phyloP scores from a whole-genome alignment of 1,284 basidiomycete species.

The Microbotryum saponariae region DNA sequence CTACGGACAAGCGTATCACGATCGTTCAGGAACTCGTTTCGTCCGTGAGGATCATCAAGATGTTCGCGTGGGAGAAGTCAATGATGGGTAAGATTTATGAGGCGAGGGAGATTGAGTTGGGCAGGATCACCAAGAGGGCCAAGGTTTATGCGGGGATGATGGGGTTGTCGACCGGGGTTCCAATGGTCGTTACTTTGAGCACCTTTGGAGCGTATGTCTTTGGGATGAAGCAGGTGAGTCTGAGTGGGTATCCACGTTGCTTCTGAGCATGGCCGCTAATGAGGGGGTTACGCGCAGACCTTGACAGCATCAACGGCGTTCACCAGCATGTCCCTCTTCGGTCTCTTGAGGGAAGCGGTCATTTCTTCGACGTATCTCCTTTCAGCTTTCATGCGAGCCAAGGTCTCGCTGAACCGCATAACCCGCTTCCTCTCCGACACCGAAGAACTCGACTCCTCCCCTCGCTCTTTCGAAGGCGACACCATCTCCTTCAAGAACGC shows the following conservation, averaged over 20 bases:
- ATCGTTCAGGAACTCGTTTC: conserved; percentile 24
- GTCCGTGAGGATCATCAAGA: conserved; percentile 27
- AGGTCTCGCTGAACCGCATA: conserved; percentile 28
- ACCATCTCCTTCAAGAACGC: background rate
- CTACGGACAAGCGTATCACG: conserved; percentile 28
- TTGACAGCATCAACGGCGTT: conserved; percentile 27
- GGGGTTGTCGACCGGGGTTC: conserved; percentile 27
- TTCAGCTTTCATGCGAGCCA: conserved; percentile 30
- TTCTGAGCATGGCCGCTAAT: too few species aligned
- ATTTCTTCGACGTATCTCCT: conserved; percentile 29
- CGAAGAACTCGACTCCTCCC: conserved; percentile 24
- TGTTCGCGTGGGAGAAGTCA: conserved; percentile 24
- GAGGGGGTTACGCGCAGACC: background rate
- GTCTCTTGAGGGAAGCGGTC: conserved; percentile 25
- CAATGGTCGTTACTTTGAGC: conserved; percentile 18
- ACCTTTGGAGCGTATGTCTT: conserved; percentile 28
- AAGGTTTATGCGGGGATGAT: conserved; percentile 23
- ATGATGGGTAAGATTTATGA: conserved; percentile 12
- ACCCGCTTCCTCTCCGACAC: conserved; percentile 21
- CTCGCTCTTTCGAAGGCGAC: background rate
- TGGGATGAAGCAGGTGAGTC: conserved; percentile 1
- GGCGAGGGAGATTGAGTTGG: conserved; percentile 14
- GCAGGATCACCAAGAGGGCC: conserved; percentile 19
- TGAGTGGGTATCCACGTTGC: too few species aligned
- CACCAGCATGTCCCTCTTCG: conserved; percentile 26